phyloP scores from a whole-genome alignment of 2,329 filamentous ascomycete species.

The Didymella arachidicola region DNA sequence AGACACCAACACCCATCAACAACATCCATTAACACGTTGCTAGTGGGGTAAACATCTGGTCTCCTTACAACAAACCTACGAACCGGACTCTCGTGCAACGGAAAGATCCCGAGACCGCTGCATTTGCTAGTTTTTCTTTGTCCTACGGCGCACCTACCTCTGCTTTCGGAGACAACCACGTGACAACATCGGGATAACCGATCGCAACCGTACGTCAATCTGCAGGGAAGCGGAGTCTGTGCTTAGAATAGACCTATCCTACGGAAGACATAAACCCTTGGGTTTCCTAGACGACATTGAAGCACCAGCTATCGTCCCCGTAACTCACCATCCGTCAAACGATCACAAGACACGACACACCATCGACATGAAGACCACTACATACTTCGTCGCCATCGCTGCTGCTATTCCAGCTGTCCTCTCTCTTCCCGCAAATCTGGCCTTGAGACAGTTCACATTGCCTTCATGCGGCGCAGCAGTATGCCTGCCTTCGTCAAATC shows the following conservation, averaged over 20 bases:
- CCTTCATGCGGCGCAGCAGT: constrained; percentile 29
- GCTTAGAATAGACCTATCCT: constrained; percentile 17
- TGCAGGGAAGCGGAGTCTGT: constrained; percentile 23
- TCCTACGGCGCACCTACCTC: constrained; percentile 25
- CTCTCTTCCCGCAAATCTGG: constrained; percentile 16
- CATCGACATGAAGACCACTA: constrained; percentile 22
- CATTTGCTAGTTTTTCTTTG: constrained; percentile 25
- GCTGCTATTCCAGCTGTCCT: constrained; percentile 19
- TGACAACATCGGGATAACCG: constrained; percentile 19
- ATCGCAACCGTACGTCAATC: constrained; percentile 23
- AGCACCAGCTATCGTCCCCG: constrained; percentile 3
- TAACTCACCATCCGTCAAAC: not conserved
- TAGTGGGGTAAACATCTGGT: not conserved
- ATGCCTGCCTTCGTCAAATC: constrained; percentile 23
- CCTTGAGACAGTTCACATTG: constrained; percentile 9
- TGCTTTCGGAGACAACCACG: constrained; percentile 25
- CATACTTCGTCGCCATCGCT: constrained; percentile 18
- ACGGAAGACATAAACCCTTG: constrained; percentile 9
- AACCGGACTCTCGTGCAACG: constrained; percentile 9
- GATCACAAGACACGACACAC: not conserved
- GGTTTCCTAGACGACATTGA: constrained; percentile 15
- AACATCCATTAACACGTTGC: constrained; percentile 6
- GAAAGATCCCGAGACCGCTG: constrained; percentile 3
- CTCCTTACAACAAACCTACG: not conserved
- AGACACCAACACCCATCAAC: constrained; percentile 1